These are phyloP conservation scores for Penicillium sp. DNA, from an alignment of 2,329 filamentous ascomycete species.

Conservation along the genomic window DNA sequence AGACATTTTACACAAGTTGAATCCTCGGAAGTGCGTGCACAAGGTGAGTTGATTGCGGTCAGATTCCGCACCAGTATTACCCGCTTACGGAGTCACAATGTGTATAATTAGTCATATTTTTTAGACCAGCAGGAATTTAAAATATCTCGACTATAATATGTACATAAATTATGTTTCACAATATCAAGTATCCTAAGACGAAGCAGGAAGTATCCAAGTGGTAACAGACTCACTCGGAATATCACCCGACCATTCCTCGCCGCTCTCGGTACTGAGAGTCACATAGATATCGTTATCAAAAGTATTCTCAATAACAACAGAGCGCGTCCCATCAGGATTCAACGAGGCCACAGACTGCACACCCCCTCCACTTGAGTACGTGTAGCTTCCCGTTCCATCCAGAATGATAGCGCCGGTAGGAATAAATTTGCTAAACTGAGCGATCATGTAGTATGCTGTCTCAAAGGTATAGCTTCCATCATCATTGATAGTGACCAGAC, in stretches of 20 bases:
- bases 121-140: not conserved
- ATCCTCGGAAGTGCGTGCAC: not conserved
- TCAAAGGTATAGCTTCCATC: conserved; percentile 46
- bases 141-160: not conserved
- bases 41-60: not conserved
- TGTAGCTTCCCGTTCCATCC: conserved; percentile 46
- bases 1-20: not conserved
- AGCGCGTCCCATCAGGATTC: conserved; percentile 49
- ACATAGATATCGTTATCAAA: conserved; percentile 50
- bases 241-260: conserved; percentile 30
- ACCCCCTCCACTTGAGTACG: conserved; percentile 37
- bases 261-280: conserved; percentile 22
- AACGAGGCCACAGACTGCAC: conserved; percentile 49
- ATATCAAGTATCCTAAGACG: not conserved
- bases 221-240: conserved; percentile 30
- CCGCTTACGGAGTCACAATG: not conserved
- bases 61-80: not conserved
- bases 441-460: conserved; percentile 56
- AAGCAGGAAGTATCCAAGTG: conserved; percentile 29
- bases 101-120: not conserved
- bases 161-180: not conserved
- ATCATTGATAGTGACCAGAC: conserved; percentile 30
- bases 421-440: conserved; percentile 54
- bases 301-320: conserved; percentile 51
- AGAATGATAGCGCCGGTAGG: conserved; percentile 48